Evolutionary conservation across 208 protist genomes (phyloP).

Genomic region (Trypanosoma rangeli): DNA sequence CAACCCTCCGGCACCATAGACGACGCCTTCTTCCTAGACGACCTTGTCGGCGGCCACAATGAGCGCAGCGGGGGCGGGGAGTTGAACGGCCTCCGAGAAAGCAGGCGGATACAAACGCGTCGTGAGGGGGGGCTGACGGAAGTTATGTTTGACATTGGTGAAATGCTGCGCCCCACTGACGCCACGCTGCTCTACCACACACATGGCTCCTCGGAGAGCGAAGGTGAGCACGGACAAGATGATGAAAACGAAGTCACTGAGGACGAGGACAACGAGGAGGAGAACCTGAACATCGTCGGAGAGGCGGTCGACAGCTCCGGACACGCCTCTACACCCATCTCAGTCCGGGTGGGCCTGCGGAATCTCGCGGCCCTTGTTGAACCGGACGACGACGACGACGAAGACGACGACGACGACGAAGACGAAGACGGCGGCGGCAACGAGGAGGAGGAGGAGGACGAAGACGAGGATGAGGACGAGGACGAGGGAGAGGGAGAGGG

Average conservation of each 20-base stretch:
- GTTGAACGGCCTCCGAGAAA: background rate
- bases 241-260: background rate
- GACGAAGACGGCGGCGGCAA: conserved; percentile 23
- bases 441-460: conserved; percentile 2
- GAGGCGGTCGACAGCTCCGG: conserved; percentile 1
- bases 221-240: conserved; percentile 7
- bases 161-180: conserved; percentile 14
- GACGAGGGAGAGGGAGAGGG: conserved; percentile 29
- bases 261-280: conserved; percentile 31
- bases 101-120: background rate
- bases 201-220: background rate
- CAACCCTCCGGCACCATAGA: conserved; percentile 6
- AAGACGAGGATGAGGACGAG: conserved; percentile 7
- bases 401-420: conserved; percentile 1
- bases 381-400: conserved; percentile 7
- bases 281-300: conserved; percentile 1
- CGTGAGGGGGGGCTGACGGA: conserved; percentile 12
- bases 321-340: background rate
- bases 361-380: background rate
- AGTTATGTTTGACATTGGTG: conserved; percentile 17
- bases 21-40: conserved; percentile 22
- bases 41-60: conserved; percentile 19
- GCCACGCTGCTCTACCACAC: background rate
- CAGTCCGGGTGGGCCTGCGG: background rate
- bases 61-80: background rate